Evolutionary conservation across 768 basidiomycete genomes (phyloP), one percentile per base, ranked within the genome.

Genomic region (Macrolepiota dolichaula): DNA sequence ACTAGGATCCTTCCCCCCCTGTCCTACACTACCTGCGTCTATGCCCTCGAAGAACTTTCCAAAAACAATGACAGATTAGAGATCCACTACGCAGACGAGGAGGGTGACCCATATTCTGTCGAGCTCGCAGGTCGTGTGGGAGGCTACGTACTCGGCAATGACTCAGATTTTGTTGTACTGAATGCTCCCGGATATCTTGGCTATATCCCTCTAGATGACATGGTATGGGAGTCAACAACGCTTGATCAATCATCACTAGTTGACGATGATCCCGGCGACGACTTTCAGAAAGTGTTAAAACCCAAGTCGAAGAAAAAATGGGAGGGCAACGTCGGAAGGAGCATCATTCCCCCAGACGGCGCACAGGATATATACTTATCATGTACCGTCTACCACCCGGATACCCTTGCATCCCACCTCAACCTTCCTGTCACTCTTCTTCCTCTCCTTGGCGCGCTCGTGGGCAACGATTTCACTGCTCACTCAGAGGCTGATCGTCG

Each of bases 41-140:
- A 83, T 50, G 82, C 84, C 9, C 72, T 94, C 2, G 67, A 76
- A 47, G 63, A 63, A 11, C 59, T 87, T 10, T 64, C 72, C n/a
- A 62, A 65, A 13, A 73, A 70, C 1, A 65, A 74, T 19, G 51
- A 40, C 3, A 65, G 66, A 4, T 68, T 91, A 19, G 75, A 85
- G 42, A 65, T 92, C 6, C 84, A 88, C 70, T 87, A 87, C 63
- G 91, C 91, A 5, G 91, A 93, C 65, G 87, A 87, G 71, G 92
- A 94, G 71, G 90, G 84, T 10, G 92, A 93, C 70, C 89, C 90
- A 2, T 92, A 85, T 66, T 86, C 88, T n/a, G 91, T 94, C 5
- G 91, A 91, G 65, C 78, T 94, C 7, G 92, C 92, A 10, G 91
- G 85, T 13, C 80, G 83, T 51, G 72, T 92, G 11, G 79, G 81